These are phyloP conservation scores for Yamadazyma sp. DNA, from an alignment of 1,139 yeast species.

Conservation along the genomic window DNA sequence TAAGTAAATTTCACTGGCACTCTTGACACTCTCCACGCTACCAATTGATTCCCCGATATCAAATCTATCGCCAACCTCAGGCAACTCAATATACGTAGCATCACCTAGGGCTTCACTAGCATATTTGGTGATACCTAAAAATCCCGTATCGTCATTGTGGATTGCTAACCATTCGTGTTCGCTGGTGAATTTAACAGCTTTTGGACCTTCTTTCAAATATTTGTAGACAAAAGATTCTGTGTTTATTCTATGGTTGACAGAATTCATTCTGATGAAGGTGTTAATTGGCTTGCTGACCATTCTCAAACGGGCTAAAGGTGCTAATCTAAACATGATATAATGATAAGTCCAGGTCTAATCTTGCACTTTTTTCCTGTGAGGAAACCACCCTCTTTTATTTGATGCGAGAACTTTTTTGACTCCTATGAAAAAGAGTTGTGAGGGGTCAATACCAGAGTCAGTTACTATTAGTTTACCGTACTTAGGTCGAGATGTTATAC, in stretches of 20 bases:
- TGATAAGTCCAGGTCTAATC: background rate
- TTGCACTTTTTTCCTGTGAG: background rate
- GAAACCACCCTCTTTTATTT: constrained; percentile 2
- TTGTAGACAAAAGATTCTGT: constrained; percentile 52
- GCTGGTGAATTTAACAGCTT: constrained; percentile 65
- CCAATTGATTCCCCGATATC: constrained; percentile 83
- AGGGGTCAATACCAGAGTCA: constrained; percentile 3
- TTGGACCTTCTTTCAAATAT: constrained; percentile 51
- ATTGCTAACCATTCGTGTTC: constrained; percentile 97
- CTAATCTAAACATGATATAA: constrained; percentile 10
- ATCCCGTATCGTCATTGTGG: constrained; percentile 79
- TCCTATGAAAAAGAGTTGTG: background rate
- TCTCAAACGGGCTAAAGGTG: constrained; percentile 8
- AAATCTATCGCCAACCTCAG: constrained; percentile 68
- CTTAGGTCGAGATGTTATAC: too few species aligned
- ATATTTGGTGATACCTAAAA: constrained; percentile 88
- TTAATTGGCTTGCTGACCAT: constrained; percentile 10
- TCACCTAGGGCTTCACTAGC: constrained; percentile 99
- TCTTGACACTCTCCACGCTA: constrained; percentile 91
- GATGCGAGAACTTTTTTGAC: constrained; percentile 1
- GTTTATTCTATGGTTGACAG: constrained; percentile 49
- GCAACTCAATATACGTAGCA: constrained; percentile 90
- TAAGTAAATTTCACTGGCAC: constrained; percentile 89
- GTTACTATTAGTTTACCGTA: background rate
- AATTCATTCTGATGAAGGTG: constrained; percentile 28